A percentile compares a stretch with the other conserved stretches of the same genome.
These are phyloP conservation scores for Magnusiomyces sp. DNA, from an alignment of 1,139 yeast genomes.

Conservation along the genomic window DNA sequence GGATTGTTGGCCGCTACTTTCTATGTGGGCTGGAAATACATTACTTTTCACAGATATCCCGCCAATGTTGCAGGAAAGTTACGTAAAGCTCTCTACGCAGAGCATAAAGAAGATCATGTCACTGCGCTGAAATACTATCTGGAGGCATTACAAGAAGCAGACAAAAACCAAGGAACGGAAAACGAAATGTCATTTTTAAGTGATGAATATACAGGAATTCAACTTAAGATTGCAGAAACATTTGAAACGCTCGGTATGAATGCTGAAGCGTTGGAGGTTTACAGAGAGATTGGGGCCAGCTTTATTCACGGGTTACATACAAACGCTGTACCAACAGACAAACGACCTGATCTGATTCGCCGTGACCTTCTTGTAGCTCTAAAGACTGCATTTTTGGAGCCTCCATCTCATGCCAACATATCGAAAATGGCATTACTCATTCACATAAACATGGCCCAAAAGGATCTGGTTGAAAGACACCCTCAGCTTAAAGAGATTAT, in stretches of 20 bases:
- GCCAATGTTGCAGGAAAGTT: constrained; percentile 57
- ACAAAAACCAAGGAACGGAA: constrained; percentile 35
- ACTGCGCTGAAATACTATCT: constrained; percentile 64
- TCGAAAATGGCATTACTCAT: constrained; percentile 55
- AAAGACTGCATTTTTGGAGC: constrained; percentile 53
- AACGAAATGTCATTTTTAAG: constrained; percentile 33
- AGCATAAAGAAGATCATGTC: constrained; percentile 51
- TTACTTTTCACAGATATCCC: constrained; percentile 37
- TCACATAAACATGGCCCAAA: constrained; percentile 59
- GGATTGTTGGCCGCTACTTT: constrained; percentile 1
- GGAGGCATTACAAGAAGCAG: constrained; percentile 43
- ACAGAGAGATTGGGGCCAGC: constrained; percentile 57
- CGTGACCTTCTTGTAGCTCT: constrained; percentile 64
- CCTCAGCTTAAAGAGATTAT: constrained; percentile 21
- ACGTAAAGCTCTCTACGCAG: constrained; percentile 78
- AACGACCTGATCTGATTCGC: constrained; percentile 51
- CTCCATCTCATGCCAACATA: constrained; percentile 39
- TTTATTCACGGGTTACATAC: constrained; percentile 45
- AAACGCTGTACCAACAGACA: constrained; percentile 28
- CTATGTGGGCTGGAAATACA: constrained; percentile 10
- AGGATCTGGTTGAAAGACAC: constrained; percentile 39
- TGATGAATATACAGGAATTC: constrained; percentile 78
- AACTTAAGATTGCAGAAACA: constrained; percentile 80
- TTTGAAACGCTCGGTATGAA: constrained; percentile 55
- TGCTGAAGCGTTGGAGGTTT: constrained; percentile 56